Evolutionary conservation across 495 filamentous ascomycete genomes (phyloP), one percentile per base, ranked within the genome.

Genomic region (Trichoderma erinaceum): DNA sequence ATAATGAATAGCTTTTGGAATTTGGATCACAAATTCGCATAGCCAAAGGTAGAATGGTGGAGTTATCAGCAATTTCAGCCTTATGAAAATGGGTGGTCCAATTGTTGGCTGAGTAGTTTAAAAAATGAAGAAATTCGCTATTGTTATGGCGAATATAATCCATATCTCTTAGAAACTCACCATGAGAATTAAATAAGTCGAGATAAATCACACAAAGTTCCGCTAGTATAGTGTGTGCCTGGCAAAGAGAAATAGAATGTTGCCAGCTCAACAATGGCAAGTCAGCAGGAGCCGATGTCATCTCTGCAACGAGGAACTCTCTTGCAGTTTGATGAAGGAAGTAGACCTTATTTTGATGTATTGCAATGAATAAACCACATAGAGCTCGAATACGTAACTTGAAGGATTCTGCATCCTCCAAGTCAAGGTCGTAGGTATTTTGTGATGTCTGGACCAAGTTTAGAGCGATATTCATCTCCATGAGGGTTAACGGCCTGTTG

Each of bases 71-170:
- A 23, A 64, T 52, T 0, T 35, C 5, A 8, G 69, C 65, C n/a
- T 69, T 46, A 41, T 68, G 69, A 15, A 75, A 71, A 64, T 80
- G 78, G 48, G 16, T 15, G 35, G n/a, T 64, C 78, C 78, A 80
- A 67, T 73, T 27, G 63, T 29, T 72, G 23, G 75, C 72, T 6
- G 77, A 71, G 67, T 80, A 80, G 38, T 74, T 67, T 4, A 79
- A 64, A 50, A 79, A 77, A 66, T 38, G 41, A 21, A 70, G 38
- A 8, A 65, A 32, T 13, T 64, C n/a, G 44, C 27, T 64, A 7
- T 71, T 13, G 21, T 7, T 38, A 18, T 0, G 4, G 41, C 11
- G 21, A 2, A 21, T 7, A 0, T 43, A 6, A 3, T 66, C 64
- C 15, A 16, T 46, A 23, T 64, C 29, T 16, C 2, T 29, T 32